These are phyloP conservation scores for Heliocybe sulcata DNA, from an alignment of 1,284 basidiomycete species.

Conservation along the genomic window DNA sequence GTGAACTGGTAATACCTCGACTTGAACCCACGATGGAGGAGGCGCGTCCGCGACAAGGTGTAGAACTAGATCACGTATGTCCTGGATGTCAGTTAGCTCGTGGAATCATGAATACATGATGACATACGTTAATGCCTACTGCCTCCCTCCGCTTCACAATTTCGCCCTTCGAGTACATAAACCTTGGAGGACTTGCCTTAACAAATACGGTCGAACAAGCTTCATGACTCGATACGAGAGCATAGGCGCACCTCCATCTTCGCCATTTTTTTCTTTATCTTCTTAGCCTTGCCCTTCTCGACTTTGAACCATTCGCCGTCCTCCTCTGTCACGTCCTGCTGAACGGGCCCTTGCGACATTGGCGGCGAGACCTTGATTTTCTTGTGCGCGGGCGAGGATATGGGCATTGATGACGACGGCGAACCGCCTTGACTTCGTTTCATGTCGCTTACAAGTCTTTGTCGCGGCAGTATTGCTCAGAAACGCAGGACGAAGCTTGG, in stretches of 20 bases:
- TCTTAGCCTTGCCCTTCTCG: constrained; percentile 73
- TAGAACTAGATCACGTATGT: constrained; percentile 77
- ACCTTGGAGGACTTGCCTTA: constrained; percentile 59
- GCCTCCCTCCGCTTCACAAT: constrained; percentile 67
- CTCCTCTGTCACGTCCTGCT: constrained; percentile 14
- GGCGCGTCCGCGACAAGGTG: constrained; percentile 79
- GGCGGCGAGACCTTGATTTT: constrained; percentile 21
- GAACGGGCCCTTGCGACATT: constrained; percentile 11
- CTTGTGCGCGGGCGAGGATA: constrained; percentile 21
- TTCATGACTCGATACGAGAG: constrained; percentile 11
- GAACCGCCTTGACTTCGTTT: constrained; percentile 25
- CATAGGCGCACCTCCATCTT: constrained; percentile 50
- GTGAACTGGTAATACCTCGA: constrained; percentile 49
- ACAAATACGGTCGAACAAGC: constrained; percentile 1
- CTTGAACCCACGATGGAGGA: constrained; percentile 75
- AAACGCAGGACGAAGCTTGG: too few species aligned
- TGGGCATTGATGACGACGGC: constrained; percentile 11
- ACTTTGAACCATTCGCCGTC: constrained; percentile 63
- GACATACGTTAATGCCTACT: constrained; percentile 68
- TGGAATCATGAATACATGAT: neutral
- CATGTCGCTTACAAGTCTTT: constrained; percentile 16
- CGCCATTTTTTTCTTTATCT: constrained; percentile 48
- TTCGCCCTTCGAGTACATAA: constrained; percentile 73
- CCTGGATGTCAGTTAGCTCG: constrained; percentile 35
- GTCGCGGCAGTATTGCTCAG: too few species aligned